Conservation (phyloP, 208 protist genomes). For the Lotmaria passim region DNA sequence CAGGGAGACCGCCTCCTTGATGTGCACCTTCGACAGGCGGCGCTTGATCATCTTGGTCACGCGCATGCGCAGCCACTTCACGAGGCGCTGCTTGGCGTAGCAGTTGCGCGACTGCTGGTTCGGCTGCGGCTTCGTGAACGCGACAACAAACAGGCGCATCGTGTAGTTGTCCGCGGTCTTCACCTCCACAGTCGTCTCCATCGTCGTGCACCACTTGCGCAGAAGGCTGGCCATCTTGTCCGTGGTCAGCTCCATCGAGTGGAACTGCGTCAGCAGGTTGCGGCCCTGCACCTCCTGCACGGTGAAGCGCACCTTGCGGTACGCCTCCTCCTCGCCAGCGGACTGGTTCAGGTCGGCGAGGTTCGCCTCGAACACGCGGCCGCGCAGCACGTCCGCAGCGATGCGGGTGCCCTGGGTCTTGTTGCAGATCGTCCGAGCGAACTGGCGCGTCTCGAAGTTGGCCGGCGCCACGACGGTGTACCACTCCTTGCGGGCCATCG, state of each 20-base stretch:
- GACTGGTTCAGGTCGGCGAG: slow-evolving; percentile 97
- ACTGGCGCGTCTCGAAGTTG: slow-evolving; percentile 95
- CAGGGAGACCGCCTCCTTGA: slow-evolving; percentile 96
- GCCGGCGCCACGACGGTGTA: slow-evolving; percentile 98
- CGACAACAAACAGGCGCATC: slow-evolving; percentile 98
- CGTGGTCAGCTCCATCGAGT: slow-evolving; percentile 98
- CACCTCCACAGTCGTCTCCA: slow-evolving; percentile 96
- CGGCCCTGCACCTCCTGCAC: slow-evolving; percentile 97
- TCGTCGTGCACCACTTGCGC: slow-evolving; percentile 99
- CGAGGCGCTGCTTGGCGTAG: slow-evolving; percentile 97
- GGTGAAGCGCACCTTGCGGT: slow-evolving; percentile 97
- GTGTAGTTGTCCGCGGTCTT: slow-evolving; percentile 98
- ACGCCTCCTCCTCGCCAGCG: slow-evolving; percentile 73
- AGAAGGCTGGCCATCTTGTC: slow-evolving; percentile 98
- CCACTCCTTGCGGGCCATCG: slow-evolving; percentile 99
- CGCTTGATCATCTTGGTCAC: slow-evolving; percentile 96
- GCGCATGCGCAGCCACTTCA: slow-evolving; percentile 94
- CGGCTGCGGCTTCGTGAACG: slow-evolving; percentile 96
- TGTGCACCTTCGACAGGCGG: slow-evolving; percentile 84
- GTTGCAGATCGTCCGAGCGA: slow-evolving; percentile 98
- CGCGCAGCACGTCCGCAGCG: slow-evolving; percentile 95
- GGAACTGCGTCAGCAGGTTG: slow-evolving; percentile 98
- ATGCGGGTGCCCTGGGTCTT: slow-evolving; percentile 96
- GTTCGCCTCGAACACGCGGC: slow-evolving; percentile 97
- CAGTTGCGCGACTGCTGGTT: slow-evolving; percentile 96